These are phyloP conservation scores for Cytospora chrysosperma DNA, from an alignment of 2,329 filamentous ascomycete genomes.

Conservation along the genomic window DNA sequence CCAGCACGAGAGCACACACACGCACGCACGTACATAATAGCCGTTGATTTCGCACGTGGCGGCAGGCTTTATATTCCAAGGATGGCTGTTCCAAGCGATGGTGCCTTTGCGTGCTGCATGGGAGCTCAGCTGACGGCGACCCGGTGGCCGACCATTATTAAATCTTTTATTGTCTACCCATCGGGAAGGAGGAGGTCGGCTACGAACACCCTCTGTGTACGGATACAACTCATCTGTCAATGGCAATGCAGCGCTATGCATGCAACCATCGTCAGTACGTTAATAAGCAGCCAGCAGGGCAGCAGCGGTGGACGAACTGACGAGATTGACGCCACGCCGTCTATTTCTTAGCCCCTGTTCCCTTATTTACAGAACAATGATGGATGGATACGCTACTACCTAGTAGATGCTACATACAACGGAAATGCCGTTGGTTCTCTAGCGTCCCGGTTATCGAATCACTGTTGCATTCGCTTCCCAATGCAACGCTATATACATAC, in stretches of 20 bases:
- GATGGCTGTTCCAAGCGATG: constrained; percentile 5
- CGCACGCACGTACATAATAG: neutral
- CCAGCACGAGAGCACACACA: neutral
- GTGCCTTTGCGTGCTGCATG: constrained; percentile 9
- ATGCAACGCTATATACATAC: constrained; percentile 14
- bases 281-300: constrained; percentile 14
- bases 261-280: constrained; percentile 12
- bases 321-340: constrained; percentile 15
- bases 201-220: neutral
- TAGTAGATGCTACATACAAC: neutral
- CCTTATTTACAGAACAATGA: neutral
- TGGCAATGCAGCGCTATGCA: constrained; percentile 5
- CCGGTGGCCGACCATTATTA: neutral
- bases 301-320: constrained; percentile 3
- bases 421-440: constrained; percentile 16
- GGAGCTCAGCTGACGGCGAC: constrained; percentile 10
- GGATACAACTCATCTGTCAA: neutral
- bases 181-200: neutral
- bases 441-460: constrained; percentile 22
- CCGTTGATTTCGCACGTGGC: constrained; percentile 22
- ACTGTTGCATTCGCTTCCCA: constrained; percentile 15
- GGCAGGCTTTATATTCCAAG: neutral
- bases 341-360: constrained; percentile 5
- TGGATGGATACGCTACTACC: no score
- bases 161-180: neutral